Conservation (phyloP, 2,329 filamentous ascomycete species). For the Beauveria sp. region DNA sequence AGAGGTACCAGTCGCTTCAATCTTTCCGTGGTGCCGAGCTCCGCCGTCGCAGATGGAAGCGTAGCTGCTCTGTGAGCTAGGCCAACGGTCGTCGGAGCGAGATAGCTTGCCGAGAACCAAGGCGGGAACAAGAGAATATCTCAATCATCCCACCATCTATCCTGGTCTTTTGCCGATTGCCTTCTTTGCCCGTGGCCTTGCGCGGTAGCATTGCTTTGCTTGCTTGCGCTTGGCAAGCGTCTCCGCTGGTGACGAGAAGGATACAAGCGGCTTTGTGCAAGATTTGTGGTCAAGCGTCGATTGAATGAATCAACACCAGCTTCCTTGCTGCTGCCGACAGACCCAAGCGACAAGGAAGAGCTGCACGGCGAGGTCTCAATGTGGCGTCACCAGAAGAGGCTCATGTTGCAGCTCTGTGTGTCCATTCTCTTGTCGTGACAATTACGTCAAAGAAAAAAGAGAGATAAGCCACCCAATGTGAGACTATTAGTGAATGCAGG, state of each 20-base stretch:
- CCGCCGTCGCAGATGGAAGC: no score
- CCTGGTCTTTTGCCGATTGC: no score
- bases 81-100: no score
- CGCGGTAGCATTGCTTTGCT: background rate
- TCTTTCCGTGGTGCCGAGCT: no score
- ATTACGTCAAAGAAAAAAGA: background rate
- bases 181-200: no score
- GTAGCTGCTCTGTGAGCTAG: no score
- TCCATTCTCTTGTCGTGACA: background rate
- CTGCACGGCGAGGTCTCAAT: background rate
- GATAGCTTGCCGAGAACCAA: no score
- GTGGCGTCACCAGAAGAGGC: background rate
- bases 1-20: no score
- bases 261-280: background rate
- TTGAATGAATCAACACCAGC: background rate
- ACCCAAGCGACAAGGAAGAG: background rate
- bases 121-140: no score
- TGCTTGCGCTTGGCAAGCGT: background rate
- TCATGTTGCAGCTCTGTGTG: background rate
- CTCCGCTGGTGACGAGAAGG: background rate
- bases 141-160: no score
- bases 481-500: background rate
- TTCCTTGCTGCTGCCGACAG: background rate
- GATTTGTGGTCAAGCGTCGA: background rate
- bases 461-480: background rate